Evolutionary conservation across 192 early-diverging fungal genomes (phyloP).

Genomic region (Podila verticillata): DNA sequence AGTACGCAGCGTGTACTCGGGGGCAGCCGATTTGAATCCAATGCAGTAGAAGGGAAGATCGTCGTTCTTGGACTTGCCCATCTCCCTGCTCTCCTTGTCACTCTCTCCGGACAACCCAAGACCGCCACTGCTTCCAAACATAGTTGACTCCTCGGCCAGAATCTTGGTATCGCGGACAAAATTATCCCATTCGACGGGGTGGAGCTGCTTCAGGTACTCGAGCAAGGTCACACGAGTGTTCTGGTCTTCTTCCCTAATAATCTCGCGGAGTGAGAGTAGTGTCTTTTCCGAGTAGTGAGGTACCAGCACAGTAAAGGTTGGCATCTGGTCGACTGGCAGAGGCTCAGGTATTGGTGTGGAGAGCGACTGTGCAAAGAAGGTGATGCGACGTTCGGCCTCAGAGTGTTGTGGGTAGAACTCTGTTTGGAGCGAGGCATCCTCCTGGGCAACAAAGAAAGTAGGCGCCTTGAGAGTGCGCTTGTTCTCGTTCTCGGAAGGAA

Average conservation of each 20-base stretch:
- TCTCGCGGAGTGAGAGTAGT: slow-evolving; percentile 81
- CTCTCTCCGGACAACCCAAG: slow-evolving; percentile 25
- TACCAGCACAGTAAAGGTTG: slow-evolving; percentile 84
- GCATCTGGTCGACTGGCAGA: slow-evolving; percentile 84
- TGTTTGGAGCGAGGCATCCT: slow-evolving; percentile 75
- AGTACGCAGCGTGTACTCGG: slow-evolving; percentile 85
- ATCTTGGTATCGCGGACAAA: slow-evolving; percentile 90
- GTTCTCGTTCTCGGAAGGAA: slow-evolving; percentile 60
- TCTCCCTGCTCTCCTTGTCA: slow-evolving; percentile 59
- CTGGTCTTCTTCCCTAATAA: slow-evolving; percentile 84
- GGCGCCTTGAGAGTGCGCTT: slow-evolving; percentile 77
- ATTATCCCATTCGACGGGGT: slow-evolving; percentile 89
- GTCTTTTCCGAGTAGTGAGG: slow-evolving; percentile 92
- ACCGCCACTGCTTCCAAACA: slow-evolving; percentile 42
- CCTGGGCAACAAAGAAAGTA: slow-evolving; percentile 80
- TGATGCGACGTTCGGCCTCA: slow-evolving; percentile 85
- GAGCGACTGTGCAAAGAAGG: slow-evolving; percentile 88
- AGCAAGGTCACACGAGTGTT: slow-evolving; percentile 82
- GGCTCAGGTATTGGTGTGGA: slow-evolving; percentile 83
- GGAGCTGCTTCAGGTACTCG: slow-evolving; percentile 84
- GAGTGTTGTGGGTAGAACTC: slow-evolving; percentile 79
- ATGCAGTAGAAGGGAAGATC: slow-evolving; percentile 85
- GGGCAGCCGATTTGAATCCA: slow-evolving; percentile 83
- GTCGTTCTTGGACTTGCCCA: slow-evolving; percentile 75
- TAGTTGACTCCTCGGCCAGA: slow-evolving; percentile 69